Base-by-base conservation (phyloP, 768 basidiomycete genomes). In the Kwoniella sp. region DNA sequence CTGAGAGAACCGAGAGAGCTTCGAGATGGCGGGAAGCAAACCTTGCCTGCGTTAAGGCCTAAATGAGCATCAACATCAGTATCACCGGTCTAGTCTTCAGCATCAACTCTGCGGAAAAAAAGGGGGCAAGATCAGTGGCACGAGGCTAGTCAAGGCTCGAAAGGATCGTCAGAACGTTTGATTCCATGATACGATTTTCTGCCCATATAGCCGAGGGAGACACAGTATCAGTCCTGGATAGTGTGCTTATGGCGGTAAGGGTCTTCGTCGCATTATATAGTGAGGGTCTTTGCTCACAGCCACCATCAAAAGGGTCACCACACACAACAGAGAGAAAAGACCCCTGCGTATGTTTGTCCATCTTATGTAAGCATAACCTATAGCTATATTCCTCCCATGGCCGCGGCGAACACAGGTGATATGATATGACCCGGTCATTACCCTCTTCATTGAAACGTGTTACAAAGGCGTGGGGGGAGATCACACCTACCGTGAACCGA, bases 341-440 rank as follows among this genome's bases (percentile, higher is more conserved):
- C 57, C 57, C 57, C 40, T 58, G 57, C 57, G 57, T 29, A 33
- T 58, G 57, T 58, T 58, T 58, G 57, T 58, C 57, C 25, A 9
- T 26, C 57, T 58, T 58, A 58, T 48, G 36, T 58, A 58, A 58
- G 56, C 40, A 26, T 17, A 25, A 33, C 13, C 33, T 33, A 33
- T 13, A 13, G 13, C 33, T 9, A 19, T 15, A 19, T 15, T 15
- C 10, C 3, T 10, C 10, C 17, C 40, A 19, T 44, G 17, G 8
- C 40, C 10, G 40, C 40, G 40, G 40, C 33, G 33, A 33, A 33
- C n/a, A n/a, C n/a, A n/a, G n/a, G n/a, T n/a, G n/a, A n/a, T n/a
- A n/a, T n/a, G n/a, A n/a, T n/a, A n/a, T n/a, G n/a, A n/a, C n/a
- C n/a, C n/a, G n/a, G n/a, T n/a, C n/a, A n/a, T n/a, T n/a, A n/a